Base-by-base conservation (phyloP, 495 filamentous ascomycete species). In the Letharia columbiana region DNA sequence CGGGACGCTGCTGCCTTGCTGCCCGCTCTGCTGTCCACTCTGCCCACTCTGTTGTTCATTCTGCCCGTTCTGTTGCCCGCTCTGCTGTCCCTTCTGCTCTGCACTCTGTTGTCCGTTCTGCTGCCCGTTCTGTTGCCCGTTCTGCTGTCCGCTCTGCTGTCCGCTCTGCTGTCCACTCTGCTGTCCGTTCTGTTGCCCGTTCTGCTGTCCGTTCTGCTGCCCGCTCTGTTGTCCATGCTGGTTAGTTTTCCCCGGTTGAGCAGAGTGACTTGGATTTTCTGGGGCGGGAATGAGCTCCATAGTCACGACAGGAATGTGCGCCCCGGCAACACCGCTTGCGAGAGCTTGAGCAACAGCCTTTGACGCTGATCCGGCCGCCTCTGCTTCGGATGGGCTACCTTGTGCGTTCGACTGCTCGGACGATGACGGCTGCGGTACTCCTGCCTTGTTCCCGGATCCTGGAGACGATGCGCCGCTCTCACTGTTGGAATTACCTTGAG, bases 231-330 rank as follows among this genome's bases (percentile, higher is more conserved):
- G 13, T 35, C 28, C 17, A 45, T 13, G 4, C 9, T 35, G 18
- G 39, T 23, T 62, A n/a, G 11, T 37, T 45, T 62, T 17, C 3
- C 42, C 39, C n/a, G 37, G 17, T 6, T 18, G 28, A 8, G 37
- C 45, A 39, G 13, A n/a, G 31, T 23, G 33, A 41, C 57, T 66
- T 52, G 57, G 66, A 20, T 49, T 57, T 35, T 50, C 33, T 17
- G 62, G 66, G 17, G 64, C 40, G 23, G 66, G 66, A 17, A 67
- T 52, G 20, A 67, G 41, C 2, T 61, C 63, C 61, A 67, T 57
- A 28, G 66, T 67, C 42, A 39, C 49, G 42, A 67, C 52, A 12
- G 59, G 47, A 37, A 56, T 37, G 35, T 45, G 33, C 7, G 37
- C 17, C 20, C 52, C 42, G 7, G 47, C 31, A 28, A 50, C 42